Base-by-base conservation (phyloP, 2,329 filamentous ascomycete genomes). In the Fusarium staphyleae region DNA sequence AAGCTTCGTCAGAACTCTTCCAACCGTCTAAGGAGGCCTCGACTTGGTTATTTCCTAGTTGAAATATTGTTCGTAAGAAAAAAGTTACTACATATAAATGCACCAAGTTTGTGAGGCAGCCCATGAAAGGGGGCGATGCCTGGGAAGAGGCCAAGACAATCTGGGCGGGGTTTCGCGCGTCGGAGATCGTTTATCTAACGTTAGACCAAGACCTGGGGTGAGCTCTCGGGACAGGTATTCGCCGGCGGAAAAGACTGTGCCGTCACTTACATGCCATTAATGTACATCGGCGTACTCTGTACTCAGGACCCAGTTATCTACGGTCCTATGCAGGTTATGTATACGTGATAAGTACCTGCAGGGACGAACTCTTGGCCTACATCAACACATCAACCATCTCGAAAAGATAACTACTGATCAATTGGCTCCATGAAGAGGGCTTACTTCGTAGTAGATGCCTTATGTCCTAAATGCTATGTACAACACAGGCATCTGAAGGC, bases 41-140 rank as follows among this genome's bases (percentile, higher is more conserved):
- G n/a, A n/a, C n/a, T n/a, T n/a, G n/a, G n/a, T n/a, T n/a, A n/a
- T n/a, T n/a, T n/a, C n/a, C n/a, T n/a, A n/a, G n/a, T n/a, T n/a
- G n/a, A n/a, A n/a, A n/a, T n/a, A n/a, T n/a, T n/a, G n/a, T n/a
- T n/a, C n/a, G n/a, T n/a, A n/a, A n/a, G n/a, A n/a, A n/a, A n/a
- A n/a, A n/a, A n/a, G n/a, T n/a, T n/a, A n/a, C n/a, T n/a, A n/a
- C n/a, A n/a, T n/a, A n/a, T n/a, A n/a, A n/a, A n/a, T 19, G 32
- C 18, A 2, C 15, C 18, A 22, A 37, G 12, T n/a, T n/a, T 6
- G 30, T 42, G 47, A 61, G 57, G 57, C 33, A 57, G 33, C 57
- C 57, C 22, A 33, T 34, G 12, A 24, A 8, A 22, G 14, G 15
- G 24, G n/a, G 16, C n/a, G 5, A 39, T 39, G 16, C 19, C 19